Evolutionary conservation across 805 yeast genomes (phyloP).

Genomic region (Kuraishia capsulata): DNA sequence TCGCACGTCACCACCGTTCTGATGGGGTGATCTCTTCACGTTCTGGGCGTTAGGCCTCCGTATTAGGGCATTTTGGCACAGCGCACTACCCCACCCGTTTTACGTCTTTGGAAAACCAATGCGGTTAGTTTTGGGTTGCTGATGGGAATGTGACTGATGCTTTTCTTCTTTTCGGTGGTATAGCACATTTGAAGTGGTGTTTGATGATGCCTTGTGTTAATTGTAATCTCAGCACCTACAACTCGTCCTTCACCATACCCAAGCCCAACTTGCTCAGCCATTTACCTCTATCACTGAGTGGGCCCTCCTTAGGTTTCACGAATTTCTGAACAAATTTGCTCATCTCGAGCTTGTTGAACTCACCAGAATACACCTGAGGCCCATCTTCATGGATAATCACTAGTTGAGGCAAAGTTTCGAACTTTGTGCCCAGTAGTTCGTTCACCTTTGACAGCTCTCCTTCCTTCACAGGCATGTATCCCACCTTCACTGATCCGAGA

Average conservation of each 20-base stretch:
- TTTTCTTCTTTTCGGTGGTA: too few species aligned
- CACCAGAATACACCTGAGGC: slow-evolving; percentile 17
- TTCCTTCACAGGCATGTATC: slow-evolving; percentile 25
- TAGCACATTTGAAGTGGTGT: too few species aligned
- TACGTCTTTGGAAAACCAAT: too few species aligned
- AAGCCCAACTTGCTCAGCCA: slow-evolving; percentile 6
- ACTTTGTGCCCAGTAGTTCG: slow-evolving; percentile 5
- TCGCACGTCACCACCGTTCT: too few species aligned
- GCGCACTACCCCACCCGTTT: too few species aligned
- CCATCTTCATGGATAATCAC: slow-evolving; percentile 14
- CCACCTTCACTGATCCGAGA: slow-evolving; percentile 40
- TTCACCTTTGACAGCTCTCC: slow-evolving; percentile 8
- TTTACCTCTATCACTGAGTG: slow-evolving; percentile 15
- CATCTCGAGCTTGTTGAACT: slow-evolving; percentile 20
- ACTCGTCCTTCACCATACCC: not conserved
- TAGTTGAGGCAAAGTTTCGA: slow-evolving; percentile 13
- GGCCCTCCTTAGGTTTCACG: slow-evolving; percentile 26
- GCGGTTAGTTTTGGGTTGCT: too few species aligned
- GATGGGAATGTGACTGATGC: too few species aligned
- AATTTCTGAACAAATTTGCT: slow-evolving; percentile 20
- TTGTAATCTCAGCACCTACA: not conserved
- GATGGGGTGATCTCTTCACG: too few species aligned
- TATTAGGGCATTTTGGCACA: too few species aligned
- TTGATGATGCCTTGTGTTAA: too few species aligned
- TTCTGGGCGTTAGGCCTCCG: too few species aligned